These are phyloP conservation scores for Fusarium ramigenum DNA, from an alignment of 2,329 filamentous ascomycete genomes.

Conservation along the genomic window DNA sequence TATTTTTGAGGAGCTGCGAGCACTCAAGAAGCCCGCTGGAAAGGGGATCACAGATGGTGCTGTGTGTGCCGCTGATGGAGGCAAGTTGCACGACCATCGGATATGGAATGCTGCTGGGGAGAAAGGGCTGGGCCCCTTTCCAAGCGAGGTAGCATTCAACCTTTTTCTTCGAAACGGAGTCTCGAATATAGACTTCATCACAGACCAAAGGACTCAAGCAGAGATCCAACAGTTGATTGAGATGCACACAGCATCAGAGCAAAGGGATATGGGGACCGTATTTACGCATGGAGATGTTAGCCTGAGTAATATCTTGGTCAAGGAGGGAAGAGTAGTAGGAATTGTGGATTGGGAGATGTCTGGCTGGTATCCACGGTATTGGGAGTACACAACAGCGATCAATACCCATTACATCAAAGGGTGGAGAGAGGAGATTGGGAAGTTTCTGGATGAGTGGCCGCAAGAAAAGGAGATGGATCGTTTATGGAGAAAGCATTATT, in stretches of 20 bases:
- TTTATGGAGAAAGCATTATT: background rate
- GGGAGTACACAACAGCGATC: background rate
- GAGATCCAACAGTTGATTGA: background rate
- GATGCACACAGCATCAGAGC: background rate
- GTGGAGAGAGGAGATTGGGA: background rate
- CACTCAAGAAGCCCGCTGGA: background rate
- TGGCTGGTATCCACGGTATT: background rate
- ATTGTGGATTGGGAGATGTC: background rate
- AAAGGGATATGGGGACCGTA: background rate
- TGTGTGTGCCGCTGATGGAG: background rate
- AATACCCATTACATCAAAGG: background rate
- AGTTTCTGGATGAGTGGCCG: background rate
- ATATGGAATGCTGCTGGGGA: background rate
- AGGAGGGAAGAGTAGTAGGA: background rate
- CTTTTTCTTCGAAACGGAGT: background rate
- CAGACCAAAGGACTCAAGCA: background rate
- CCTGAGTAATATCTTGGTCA: background rate
- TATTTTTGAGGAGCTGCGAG: background rate
- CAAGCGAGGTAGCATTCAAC: background rate
- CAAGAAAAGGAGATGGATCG: background rate
- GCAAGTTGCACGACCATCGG: background rate
- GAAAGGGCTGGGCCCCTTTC: background rate
- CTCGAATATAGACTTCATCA: background rate
- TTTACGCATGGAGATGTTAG: background rate
- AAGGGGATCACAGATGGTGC: background rate